Base-by-base conservation (phyloP, 176 grass and related monocot species). In the Oryza longistaminata region DNA sequence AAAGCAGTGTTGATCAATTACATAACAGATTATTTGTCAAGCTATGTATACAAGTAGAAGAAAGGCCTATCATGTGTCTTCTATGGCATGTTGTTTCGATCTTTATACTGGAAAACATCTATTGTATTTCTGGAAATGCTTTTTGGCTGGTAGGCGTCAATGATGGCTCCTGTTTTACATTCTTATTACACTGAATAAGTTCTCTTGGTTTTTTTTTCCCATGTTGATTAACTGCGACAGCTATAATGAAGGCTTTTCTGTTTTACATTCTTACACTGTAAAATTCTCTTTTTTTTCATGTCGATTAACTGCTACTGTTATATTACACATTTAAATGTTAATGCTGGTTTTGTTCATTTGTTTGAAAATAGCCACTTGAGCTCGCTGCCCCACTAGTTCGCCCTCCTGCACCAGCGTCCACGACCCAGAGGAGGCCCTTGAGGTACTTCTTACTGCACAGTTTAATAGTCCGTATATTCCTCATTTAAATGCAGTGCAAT, bases 381-480 rank as follows among this genome's bases (percentile, higher is more conserved):
- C 88, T 97, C 45, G 73, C 81, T 53, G 87, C 85, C 60, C 86
- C 86, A 81, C 82, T 73, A 67, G 42, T 87, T 75, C 10, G 72
- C 66, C 60, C 66, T 70, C 86, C 83, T 39, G 67, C 52, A 4
- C 64, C 73, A 34, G 55, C 74, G 16, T 75, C 83, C 11, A 91
- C 71, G 66, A 40, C 80, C 21, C 88, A 88, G 60, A 79, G 90
- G 74, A 97, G 79, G 79, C 83, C 74, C 25, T 80, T 94, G n/a
- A 94, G 86, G 92, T 94, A 91, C 68, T 72, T 81, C 68, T 72
- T 83, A 34, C 26, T 50, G 66, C 46, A 52, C 27, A 40, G 16
- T 78, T 22, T 69, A 60, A 16, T 39, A 73, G 15, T 3, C 3
- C 8, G 6, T 5, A 35, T 35, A 35, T 35, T 35, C 4, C 4